phyloP scores from a whole-genome alignment of 2,329 filamentous ascomycete species.

The Diaporthe capsici region DNA sequence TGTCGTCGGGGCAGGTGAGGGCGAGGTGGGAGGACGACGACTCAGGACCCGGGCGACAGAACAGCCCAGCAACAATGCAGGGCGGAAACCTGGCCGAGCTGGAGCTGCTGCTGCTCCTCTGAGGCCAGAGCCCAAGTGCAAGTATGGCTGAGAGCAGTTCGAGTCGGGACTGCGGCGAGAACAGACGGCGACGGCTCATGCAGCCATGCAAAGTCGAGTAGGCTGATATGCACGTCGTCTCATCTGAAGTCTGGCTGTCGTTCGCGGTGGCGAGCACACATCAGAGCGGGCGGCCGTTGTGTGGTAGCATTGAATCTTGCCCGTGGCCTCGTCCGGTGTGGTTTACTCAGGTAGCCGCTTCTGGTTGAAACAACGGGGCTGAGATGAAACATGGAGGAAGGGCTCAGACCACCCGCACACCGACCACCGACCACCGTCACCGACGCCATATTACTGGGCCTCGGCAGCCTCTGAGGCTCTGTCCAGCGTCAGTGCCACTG shows the following conservation, averaged over 20 bases:
- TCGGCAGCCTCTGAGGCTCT: slow-evolving; percentile 9
- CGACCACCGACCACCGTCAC: slow-evolving; percentile 15
- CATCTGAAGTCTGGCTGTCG: slow-evolving; percentile 29
- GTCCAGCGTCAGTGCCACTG: slow-evolving; percentile 14
- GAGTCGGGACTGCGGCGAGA: slow-evolving; percentile 25
- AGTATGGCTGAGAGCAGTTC: slow-evolving; percentile 4
- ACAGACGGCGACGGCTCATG: slow-evolving; percentile 20
- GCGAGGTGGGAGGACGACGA: slow-evolving; percentile 3
- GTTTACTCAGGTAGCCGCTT: slow-evolving; percentile 25
- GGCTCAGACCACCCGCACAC: slow-evolving; percentile 15
- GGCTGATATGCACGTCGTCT: slow-evolving; percentile 30
- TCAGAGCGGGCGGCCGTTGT: slow-evolving; percentile 24
- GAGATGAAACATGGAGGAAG: slow-evolving; percentile 36
- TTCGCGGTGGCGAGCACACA: slow-evolving; percentile 28
- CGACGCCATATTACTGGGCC: background rate
- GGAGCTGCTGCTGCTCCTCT: background rate
- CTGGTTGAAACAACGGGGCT: slow-evolving; percentile 32
- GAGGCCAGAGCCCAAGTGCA: background rate
- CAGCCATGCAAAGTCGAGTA: background rate
- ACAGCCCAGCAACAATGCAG: slow-evolving; percentile 8
- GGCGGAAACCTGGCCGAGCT: background rate
- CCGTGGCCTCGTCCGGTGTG: slow-evolving; percentile 14
- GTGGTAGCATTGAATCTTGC: slow-evolving; percentile 21
- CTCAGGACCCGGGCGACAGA: slow-evolving; percentile 13
- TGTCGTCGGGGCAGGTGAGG: slow-evolving; percentile 11